phyloP scores from a whole-genome alignment of 768 basidiomycete genomes.

The Antrodiella citrinella region DNA sequence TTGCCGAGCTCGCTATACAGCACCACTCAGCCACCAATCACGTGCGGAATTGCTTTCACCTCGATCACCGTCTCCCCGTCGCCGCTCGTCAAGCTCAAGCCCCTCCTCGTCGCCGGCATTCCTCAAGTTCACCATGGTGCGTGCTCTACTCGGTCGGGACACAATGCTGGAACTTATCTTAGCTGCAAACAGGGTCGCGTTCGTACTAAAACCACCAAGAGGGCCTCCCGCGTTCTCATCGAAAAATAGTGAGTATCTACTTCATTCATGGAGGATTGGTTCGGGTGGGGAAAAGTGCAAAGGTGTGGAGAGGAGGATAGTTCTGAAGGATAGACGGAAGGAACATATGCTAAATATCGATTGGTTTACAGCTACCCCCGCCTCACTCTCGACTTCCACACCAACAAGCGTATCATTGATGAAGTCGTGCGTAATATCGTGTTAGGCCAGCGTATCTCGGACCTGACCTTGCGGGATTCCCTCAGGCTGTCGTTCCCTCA shows the following conservation, averaged over 20 bases:
- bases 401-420: constrained; percentile 98
- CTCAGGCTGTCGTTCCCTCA: constrained; percentile 86
- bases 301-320: not conserved
- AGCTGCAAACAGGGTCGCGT: constrained; percentile 98
- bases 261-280: not conserved
- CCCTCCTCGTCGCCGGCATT: constrained; percentile 20
- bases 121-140: constrained; percentile 10
- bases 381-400: constrained; percentile 98
- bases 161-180: not conserved
- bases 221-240: constrained; percentile 96
- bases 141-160: constrained; percentile 38
- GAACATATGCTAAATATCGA: constrained; percentile 3
- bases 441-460: not conserved
- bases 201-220: constrained; percentile 99
- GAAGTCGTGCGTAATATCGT: constrained; percentile 65
- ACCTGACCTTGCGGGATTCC: not conserved
- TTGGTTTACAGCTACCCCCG: constrained; percentile 75
- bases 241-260: constrained; percentile 85
- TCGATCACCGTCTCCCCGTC: constrained; percentile 8
- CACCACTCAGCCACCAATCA: constrained; percentile 25
- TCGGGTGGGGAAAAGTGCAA: not conserved
- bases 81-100: constrained; percentile 19
- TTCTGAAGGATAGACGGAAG: not conserved
- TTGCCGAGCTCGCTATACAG: constrained; percentile 26
- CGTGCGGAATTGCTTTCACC: constrained; percentile 12